Evolutionary conservation across 352 stramenopile species (phyloP), one percentile per base, ranked within the genome.

Genomic region (Pythium sp.): DNA sequence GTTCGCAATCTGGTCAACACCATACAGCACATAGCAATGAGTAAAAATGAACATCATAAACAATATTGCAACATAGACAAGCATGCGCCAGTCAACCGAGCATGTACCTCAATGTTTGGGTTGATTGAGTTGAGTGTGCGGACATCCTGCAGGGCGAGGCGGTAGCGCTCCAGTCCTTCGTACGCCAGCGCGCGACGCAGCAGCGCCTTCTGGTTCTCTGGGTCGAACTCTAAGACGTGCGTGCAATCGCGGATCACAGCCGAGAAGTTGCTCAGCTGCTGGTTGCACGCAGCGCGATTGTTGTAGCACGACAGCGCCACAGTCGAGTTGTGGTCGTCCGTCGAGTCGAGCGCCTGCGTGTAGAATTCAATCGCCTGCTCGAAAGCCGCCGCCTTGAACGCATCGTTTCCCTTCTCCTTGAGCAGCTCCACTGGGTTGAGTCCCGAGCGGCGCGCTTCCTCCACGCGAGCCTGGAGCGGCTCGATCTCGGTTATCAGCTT

Each of bases 221-320:
- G 82, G 24, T 99, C 94, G 60, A 92, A 81, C 78, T 99, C 94
- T 28, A 99, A 78, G 38, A 99, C 95, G 47, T 97, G 90, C 36
- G 92, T 97, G 75, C 94, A 98, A 80, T 99, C 95, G 54, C 87
- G 82, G 69, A 99, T 98, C 18, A 97, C 94, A 46, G 84, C 93
- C 56, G 97, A 97, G 78, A 98, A 99, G 82, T 98, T 98, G 78
- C 90, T 98, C 67, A 99, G 94, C 86, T 98, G 94, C 81, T 99
- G 97, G 92, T 98, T 95, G 81, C 95, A 99, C 60, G 95, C 95
- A 34, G 95, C 90, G 73, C 95, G 93, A 73, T 99, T 99, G 75
- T 95, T 94, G 80, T 95, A 97, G 71, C 92, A 97, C 77, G 97
- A 97, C 62, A 99, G 76, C 9, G 92, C 86, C 38, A 99, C 69